A percentile compares a stretch with the other conserved stretches of the same genome.
Conservation (phyloP, 345 rosid genomes). For the Salix koriyanagi region DNA sequence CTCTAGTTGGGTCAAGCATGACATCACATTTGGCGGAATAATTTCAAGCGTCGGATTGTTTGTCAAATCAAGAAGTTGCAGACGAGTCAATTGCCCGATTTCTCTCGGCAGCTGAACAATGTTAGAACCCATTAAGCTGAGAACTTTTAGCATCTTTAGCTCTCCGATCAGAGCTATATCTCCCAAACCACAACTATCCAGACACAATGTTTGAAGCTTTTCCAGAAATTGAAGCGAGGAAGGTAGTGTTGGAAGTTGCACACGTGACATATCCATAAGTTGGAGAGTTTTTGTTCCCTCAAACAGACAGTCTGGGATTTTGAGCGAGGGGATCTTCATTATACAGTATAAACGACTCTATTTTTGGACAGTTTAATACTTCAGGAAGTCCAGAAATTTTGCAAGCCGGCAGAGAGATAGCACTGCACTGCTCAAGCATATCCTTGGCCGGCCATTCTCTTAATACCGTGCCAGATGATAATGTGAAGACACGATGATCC, state of each 20-base stretch:
- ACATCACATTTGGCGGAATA: constrained; percentile 9
- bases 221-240: background rate
- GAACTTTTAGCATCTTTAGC: constrained; percentile 8
- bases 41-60: background rate
- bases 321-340: background rate
- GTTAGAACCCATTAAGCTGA: constrained; percentile 12
- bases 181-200: background rate
- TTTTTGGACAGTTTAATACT: constrained; percentile 10
- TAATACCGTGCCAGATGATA: background rate
- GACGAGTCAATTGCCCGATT: background rate
- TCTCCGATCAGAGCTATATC: constrained; percentile 10
- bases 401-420: background rate
- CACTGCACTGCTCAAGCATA: background rate
- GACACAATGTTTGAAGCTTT: constrained; percentile 18
- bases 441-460: background rate
- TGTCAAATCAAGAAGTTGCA: constrained; percentile 20
- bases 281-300: background rate
- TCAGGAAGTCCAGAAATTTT: constrained; percentile 2
- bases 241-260: constrained; percentile 6
- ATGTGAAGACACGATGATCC: background rate
- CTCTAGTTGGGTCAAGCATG: constrained; percentile 15
- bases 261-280: constrained; percentile 5
- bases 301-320: constrained; percentile 7
- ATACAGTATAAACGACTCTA: background rate
- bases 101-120: constrained; percentile 2